These are phyloP conservation scores for Trifolium fragiferum DNA, from an alignment of 306 rosid genomes.

Conservation along the genomic window DNA sequence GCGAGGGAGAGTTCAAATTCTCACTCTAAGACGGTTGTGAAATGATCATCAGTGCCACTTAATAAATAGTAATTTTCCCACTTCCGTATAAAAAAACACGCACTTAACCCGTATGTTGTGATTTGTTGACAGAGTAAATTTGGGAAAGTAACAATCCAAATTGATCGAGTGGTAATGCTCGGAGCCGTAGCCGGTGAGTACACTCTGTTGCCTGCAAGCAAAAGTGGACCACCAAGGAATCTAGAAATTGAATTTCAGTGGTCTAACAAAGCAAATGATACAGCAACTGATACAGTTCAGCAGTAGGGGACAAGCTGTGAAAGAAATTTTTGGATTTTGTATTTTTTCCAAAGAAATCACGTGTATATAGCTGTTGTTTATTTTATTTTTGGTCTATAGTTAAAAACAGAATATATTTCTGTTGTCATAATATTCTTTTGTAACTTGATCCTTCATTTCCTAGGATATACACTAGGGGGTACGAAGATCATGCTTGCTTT, in stretches of 20 bases:
- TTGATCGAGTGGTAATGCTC: conserved; percentile 94
- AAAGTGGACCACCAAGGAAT: conserved; percentile 88
- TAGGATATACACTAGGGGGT: conserved; percentile 44
- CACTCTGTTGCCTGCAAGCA: conserved; percentile 90
- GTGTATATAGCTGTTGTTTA: conserved; percentile 68
- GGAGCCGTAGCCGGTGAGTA: conserved; percentile 98
- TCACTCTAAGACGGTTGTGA: no score
- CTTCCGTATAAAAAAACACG: background rate
- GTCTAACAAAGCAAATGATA: conserved; percentile 88
- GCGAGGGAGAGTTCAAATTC: no score
- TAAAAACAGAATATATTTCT: conserved; percentile 42
- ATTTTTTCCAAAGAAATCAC: conserved; percentile 38
- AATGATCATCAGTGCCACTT: no score
- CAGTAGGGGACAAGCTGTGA: conserved; percentile 36
- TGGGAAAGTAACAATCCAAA: conserved; percentile 97
- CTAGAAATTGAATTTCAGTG: conserved; percentile 98
- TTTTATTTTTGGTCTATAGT: conserved; percentile 42
- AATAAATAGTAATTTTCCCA: no score
- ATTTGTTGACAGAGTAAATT: conserved; percentile 78
- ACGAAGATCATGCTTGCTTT: conserved; percentile 46
- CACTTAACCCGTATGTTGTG: conserved; percentile 13
- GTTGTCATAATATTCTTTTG: conserved; percentile 66
- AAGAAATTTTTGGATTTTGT: conserved; percentile 51
- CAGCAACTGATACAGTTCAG: conserved; percentile 12
- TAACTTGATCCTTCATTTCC: conserved; percentile 54